A percentile compares a stretch with the other conserved stretches of the same genome.
These are phyloP conservation scores for Bocquillonia castaneifolia DNA, from an alignment of 441 rosid species.

Conservation along the genomic window DNA sequence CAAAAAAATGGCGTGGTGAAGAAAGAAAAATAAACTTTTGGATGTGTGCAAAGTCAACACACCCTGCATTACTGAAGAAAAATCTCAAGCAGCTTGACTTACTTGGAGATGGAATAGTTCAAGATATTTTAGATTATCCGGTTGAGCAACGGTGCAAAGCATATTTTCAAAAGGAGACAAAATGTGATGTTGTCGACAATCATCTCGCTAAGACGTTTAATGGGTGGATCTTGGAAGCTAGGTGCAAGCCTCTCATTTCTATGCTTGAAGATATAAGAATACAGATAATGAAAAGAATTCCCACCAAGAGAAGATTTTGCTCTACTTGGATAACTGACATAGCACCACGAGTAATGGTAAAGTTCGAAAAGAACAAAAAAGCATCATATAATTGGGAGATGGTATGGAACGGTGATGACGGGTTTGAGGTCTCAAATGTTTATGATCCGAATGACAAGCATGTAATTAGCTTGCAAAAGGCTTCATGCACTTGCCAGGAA, in stretches of 20 bases:
- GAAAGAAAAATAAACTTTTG: background rate
- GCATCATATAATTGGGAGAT: background rate
- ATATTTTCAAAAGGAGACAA: background rate
- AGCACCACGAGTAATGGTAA: background rate
- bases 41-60: background rate
- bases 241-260: background rate
- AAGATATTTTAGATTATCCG: background rate
- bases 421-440: background rate
- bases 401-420: background rate
- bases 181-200: background rate
- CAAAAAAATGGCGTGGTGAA: background rate
- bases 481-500: background rate
- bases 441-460: background rate
- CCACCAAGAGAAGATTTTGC: background rate
- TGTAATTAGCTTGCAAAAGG: rapidly evolving
- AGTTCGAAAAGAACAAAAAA: background rate
- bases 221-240: background rate
- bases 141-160: background rate
- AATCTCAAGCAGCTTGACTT: background rate
- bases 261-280: background rate
- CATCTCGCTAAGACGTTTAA: background rate
- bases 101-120: background rate
- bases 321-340: background rate
- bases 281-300: background rate
- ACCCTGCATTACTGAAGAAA: background rate